Percentiles rank a stretch among this genome's conserved stretches.
These are phyloP conservation scores for Nothophytophthora sp. DNA, from an alignment of 352 stramenopile genomes.

Conservation along the genomic window DNA sequence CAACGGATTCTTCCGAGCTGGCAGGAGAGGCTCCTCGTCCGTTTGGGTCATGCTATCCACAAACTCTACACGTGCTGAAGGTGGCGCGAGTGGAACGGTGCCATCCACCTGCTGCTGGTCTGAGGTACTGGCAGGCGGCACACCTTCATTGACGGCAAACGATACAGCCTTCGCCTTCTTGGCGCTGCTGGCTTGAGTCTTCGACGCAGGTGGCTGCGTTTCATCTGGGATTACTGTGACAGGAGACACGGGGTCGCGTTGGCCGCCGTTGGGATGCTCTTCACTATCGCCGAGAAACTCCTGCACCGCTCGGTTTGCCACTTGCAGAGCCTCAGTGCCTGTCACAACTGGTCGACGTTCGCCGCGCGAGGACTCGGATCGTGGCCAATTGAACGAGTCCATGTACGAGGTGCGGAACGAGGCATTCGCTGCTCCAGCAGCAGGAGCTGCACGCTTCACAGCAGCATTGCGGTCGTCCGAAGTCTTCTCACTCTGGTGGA, in stretches of 20 bases:
- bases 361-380: slow-evolving; percentile 10
- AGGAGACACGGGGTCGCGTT: too few relatives aligned
- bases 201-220: background rate
- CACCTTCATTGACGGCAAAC: slow-evolving; percentile 3
- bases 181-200: background rate
- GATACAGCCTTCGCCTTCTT: slow-evolving; percentile 22
- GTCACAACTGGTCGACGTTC: slow-evolving; percentile 29
- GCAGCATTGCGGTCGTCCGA: slow-evolving; percentile 8
- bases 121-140: background rate
- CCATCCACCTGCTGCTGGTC: too few relatives aligned
- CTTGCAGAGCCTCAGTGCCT: slow-evolving; percentile 30
- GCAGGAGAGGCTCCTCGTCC: slow-evolving; percentile 11
- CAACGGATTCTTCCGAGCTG: background rate
- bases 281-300: slow-evolving; percentile 32
- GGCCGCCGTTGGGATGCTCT: slow-evolving; percentile 11
- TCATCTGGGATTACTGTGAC: background rate
- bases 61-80: slow-evolving; percentile 23
- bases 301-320: slow-evolving; percentile 32
- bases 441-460: slow-evolving; percentile 18
- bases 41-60: slow-evolving; percentile 42
- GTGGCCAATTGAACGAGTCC: slow-evolving; percentile 12
- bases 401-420: slow-evolving; percentile 28
- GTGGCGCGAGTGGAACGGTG: slow-evolving; percentile 9
- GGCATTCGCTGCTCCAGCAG: slow-evolving; percentile 18
- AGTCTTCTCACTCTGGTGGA: slow-evolving; percentile 23